Conservation (phyloP, 2,329 filamentous ascomycete genomes). For the Botrytis byssoidea region DNA sequence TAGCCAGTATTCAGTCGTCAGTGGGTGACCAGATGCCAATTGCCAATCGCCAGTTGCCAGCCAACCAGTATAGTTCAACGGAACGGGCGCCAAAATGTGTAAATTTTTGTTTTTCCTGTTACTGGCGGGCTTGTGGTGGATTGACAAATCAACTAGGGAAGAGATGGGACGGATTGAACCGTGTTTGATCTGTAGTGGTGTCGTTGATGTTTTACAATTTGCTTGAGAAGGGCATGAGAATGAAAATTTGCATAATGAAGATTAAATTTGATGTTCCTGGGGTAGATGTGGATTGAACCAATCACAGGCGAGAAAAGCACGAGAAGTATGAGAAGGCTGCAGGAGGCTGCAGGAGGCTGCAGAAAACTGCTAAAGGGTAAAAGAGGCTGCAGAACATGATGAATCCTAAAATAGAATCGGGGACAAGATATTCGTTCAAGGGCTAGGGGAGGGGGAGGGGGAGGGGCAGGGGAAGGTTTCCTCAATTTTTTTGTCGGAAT, state of each 20-base stretch:
- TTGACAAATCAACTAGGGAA: background rate
- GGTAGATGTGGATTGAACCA: background rate
- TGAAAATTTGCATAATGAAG: background rate
- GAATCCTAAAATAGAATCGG: background rate
- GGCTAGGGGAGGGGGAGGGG: background rate
- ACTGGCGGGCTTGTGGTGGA: background rate
- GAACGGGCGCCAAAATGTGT: background rate
- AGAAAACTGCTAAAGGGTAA: background rate
- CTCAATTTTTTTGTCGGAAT: background rate
- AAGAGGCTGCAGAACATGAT: background rate
- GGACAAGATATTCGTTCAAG: background rate
- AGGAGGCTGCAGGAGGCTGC: background rate
- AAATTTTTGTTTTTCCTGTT: background rate
- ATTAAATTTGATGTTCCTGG: background rate
- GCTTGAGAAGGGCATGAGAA: background rate
- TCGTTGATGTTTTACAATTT: background rate
- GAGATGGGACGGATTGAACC: background rate
- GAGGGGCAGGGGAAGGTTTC: background rate
- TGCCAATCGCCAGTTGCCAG: background rate
- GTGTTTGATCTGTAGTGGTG: background rate
- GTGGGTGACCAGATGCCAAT: background rate
- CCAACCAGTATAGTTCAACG: background rate
- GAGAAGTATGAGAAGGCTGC: background rate
- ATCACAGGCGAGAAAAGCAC: background rate
- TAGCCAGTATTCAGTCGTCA: background rate